These are phyloP conservation scores for Sanghuangporus baumii DNA, from an alignment of 1,284 basidiomycete species.

Conservation along the genomic window DNA sequence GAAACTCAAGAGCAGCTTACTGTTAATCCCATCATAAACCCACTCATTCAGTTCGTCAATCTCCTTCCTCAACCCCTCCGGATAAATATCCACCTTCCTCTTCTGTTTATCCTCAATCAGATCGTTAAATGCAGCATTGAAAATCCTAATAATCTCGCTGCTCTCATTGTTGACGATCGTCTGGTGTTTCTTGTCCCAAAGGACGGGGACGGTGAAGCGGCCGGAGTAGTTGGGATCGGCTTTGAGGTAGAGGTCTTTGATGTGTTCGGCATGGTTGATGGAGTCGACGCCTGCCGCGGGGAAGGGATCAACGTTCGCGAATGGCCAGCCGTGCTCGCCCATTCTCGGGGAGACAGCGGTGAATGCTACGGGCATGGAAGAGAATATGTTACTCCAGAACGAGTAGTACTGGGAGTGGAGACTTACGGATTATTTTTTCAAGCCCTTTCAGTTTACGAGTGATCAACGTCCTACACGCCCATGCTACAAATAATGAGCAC, in stretches of 20 bases:
- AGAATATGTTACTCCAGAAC: neutral
- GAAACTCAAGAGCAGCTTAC: conserved; percentile 19
- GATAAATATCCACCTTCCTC: conserved; percentile 67
- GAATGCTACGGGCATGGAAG: conserved; percentile 44
- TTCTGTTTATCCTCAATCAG: conserved; percentile 61
- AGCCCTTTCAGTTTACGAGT: conserved; percentile 88
- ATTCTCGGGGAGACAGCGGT: conserved; percentile 84
- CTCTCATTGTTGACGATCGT: conserved; percentile 97
- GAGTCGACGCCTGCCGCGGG: conserved; percentile 71
- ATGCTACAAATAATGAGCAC: conserved; percentile 46
- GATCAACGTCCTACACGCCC: conserved; percentile 92
- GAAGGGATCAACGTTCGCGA: conserved; percentile 66
- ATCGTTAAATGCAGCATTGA: conserved; percentile 82
- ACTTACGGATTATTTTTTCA: conserved; percentile 75
- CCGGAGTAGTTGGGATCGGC: conserved; percentile 68
- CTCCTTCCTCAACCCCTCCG: conserved; percentile 60
- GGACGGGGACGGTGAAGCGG: conserved; percentile 85
- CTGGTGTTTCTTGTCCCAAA: conserved; percentile 90
- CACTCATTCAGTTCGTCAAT: conserved; percentile 75
- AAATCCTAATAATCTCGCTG: conserved; percentile 89
- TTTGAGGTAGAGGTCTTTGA: conserved; percentile 84
- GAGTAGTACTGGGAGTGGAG: neutral
- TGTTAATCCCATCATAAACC: conserved; percentile 46
- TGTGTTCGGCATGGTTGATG: conserved; percentile 57
- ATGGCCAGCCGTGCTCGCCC: conserved; percentile 85